Base-by-base conservation (phyloP, 2,329 filamentous ascomycete species). In the Tolypocladium endophyticum region DNA sequence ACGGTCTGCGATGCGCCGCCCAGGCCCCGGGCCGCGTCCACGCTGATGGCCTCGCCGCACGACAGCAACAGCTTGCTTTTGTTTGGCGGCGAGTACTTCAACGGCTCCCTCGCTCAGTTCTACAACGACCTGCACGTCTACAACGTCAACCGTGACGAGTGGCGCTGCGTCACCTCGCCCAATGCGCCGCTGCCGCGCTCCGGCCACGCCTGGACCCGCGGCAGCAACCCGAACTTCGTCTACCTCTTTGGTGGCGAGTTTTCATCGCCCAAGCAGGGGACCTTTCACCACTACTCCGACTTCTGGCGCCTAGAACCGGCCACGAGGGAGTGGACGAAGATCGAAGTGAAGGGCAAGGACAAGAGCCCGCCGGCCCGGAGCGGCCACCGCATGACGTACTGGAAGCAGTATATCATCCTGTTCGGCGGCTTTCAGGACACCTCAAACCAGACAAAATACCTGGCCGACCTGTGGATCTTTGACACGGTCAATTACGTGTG, bases 281-380 rank as follows among this genome's bases (percentile, higher is more conserved):
- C 93, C 0, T 99, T 99, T 70, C 97, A 99, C 73, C 94, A 99
- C 74, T 99, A 99, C 77, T 96, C 96, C 69, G 94, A 97, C 76
- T 97, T 99, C 72, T 99, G 94, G 93, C 83, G 88, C 56, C 82
- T 97, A 52, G 92, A 97, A 70, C 89, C 93, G 0, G 82, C 81
- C 11, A 87, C 84, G 9, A 82, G 92, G 67, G 94, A 99, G 77
- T 99, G 94, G 94, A 89, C 86, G 60, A 88, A 92, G 62, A 80
- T 99, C 39, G 94, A 99, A 72, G 81, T 81, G 67, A 84, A 84
- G 77, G 89, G 89, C 61, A 84, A 85, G 76, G 89, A 90, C 59
- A 90, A 89, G 72, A 82, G 82, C 41, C 93, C 93, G 45, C 88
- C 90, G 2, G 92, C 93, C 3, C 81, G 94, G 64, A 95, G 90